phyloP scores from a whole-genome alignment of 352 stramenopile genomes.

The Heterotrichella gracilis region DNA sequence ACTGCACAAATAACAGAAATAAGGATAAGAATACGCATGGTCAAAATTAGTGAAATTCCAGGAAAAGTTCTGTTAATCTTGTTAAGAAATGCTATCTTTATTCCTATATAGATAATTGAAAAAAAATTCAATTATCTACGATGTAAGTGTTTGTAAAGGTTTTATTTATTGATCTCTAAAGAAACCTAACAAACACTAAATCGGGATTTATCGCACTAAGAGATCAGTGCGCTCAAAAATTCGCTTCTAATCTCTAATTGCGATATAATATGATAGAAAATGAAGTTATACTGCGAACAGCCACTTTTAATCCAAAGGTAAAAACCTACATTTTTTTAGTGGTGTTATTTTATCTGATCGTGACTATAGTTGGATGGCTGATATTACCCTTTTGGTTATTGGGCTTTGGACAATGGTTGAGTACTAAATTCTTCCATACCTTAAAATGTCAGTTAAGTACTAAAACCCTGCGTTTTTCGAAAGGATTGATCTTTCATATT shows the following conservation, averaged over 20 bases:
- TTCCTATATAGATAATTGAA: background rate
- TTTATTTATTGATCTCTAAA: background rate
- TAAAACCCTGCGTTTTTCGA: background rate
- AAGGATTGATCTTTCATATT: background rate
- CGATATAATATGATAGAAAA: background rate
- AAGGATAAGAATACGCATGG: background rate
- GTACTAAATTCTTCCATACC: background rate
- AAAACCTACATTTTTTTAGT: slow-evolving; percentile 7
- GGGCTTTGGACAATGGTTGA: background rate
- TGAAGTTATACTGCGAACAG: background rate
- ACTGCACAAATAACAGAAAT: background rate
- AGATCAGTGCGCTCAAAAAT: too few species aligned
- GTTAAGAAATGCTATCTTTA: background rate
- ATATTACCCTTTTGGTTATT: background rate
- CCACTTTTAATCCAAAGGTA: background rate
- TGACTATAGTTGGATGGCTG: background rate
- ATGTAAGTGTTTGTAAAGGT: background rate
- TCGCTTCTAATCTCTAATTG: background rate
- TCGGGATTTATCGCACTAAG: too few species aligned
- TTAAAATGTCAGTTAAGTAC: background rate
- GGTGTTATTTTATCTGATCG: background rate
- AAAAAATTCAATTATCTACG: background rate
- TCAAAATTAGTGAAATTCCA: too few species aligned
- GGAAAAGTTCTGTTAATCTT: too few species aligned
- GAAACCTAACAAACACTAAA: background rate